Base-by-base conservation (phyloP, 1,284 basidiomycete genomes). In the Naganishia liquefaciens region DNA sequence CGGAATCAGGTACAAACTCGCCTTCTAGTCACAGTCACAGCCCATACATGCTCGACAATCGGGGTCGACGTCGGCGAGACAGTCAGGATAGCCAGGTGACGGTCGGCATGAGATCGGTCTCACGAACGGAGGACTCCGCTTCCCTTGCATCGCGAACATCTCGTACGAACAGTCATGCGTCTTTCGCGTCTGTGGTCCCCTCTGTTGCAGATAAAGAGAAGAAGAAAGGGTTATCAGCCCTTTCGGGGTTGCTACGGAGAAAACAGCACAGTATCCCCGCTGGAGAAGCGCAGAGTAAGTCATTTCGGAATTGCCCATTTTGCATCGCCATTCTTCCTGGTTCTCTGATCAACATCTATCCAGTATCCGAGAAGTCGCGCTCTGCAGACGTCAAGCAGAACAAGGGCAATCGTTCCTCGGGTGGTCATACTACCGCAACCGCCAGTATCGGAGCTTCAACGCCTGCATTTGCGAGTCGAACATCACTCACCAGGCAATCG, bases 161-260 rank as follows among this genome's bases (percentile, higher is more conserved):
- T 33, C 49, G 50, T 21, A 44, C 23, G 23, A 27, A 30, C 33
- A 65, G 64, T 33, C 40, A 53, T 7, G 43, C 50, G 15, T 60
- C 55, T 10, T 49, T 61, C 39, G 57, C 42, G 13, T 61, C 63
- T 5, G 44, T 21, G 3, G 37, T 27, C 27, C 62, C 52, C 5
- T 21, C 44, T 10, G 27, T 19, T 33, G 54, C 47, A 15, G 54
- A 54, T 17, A 33, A 39, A 21, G 54, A 64, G 13, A 67, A 54
- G 50, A 67, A 67, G 51, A 63, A 60, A 23, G 65, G 65, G 2
- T 39, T 67, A 21, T 64, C 66, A 10, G 62, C 66, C 1, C 21
- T 64, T 19, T 55, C 66, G 28, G 66, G 66, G 0, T 28, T 67
- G 25, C 33, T 64, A 23, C 58, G 63, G 42, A 57, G 66, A 33